Conservation (phyloP, 495 filamentous ascomycete genomes). For the Bombardia bombarda region DNA sequence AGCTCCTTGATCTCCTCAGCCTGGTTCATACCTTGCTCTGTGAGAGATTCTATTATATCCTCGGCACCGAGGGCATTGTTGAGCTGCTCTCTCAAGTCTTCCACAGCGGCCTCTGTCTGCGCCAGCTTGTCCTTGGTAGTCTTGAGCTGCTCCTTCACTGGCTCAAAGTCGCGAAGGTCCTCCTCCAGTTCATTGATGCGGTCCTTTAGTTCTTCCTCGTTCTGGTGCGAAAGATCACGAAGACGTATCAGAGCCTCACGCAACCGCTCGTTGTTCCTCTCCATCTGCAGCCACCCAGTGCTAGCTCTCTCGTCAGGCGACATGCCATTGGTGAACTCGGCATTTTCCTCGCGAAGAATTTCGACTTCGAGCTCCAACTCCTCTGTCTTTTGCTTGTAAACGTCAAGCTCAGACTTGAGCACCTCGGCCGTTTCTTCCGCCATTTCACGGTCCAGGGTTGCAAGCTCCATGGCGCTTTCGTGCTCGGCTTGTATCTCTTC, state of each 20-base stretch:
- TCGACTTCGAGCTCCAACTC: conserved; percentile 85
- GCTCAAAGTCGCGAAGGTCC: conserved; percentile 65
- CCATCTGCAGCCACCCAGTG: conserved; percentile 85
- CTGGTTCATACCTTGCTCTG: conserved; percentile 73
- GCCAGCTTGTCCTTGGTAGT: conserved; percentile 62
- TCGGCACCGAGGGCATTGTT: conserved; percentile 82
- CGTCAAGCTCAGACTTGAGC: conserved; percentile 72
- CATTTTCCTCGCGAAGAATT: conserved; percentile 79
- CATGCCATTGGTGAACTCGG: conserved; percentile 73
- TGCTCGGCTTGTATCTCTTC: conserved; percentile 72
- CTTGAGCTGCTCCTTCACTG: conserved; percentile 63
- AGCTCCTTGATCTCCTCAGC: conserved; percentile 74
- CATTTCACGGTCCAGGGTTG: conserved; percentile 87
- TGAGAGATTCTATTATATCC: conserved; percentile 87
- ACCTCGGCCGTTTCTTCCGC: conserved; percentile 86
- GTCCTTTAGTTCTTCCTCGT: conserved; percentile 68
- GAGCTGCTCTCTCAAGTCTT: conserved; percentile 84
- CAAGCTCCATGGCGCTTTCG: conserved; percentile 79
- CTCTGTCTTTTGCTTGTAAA: conserved; percentile 63
- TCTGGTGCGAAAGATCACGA: conserved; percentile 77
- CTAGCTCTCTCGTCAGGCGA: conserved; percentile 79
- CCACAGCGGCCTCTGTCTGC: conserved; percentile 65
- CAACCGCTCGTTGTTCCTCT: conserved; percentile 80
- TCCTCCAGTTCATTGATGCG: conserved; percentile 73
- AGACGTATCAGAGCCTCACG: conserved; percentile 76